Evolutionary conservation across 163 green algal genomes (phyloP).

Genomic region (Volvox carteri): DNA sequence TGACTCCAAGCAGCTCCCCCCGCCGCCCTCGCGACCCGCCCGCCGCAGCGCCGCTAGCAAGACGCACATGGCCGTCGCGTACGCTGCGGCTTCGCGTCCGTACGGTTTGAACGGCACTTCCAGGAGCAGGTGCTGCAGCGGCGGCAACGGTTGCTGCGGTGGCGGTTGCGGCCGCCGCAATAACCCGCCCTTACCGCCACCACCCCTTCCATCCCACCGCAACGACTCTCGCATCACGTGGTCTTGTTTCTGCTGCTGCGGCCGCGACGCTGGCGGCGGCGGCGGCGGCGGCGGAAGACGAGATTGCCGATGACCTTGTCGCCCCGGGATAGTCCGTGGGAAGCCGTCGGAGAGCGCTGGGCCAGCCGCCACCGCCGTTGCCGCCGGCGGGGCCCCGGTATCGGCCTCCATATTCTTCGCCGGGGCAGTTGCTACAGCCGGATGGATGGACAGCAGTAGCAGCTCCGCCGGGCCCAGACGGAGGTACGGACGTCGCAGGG

Average conservation of each 20-base stretch:
- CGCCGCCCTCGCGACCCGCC: background rate
- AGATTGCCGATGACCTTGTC: no score
- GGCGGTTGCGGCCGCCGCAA: no score
- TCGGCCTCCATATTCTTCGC: background rate
- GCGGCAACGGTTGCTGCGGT: background rate
- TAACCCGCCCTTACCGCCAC: no score
- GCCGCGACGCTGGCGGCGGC: background rate
- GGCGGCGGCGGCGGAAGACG: background rate
- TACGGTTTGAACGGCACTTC: conserved; percentile 40
- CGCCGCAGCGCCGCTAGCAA: conserved; percentile 33
- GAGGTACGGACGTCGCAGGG: background rate
- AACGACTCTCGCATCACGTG: background rate
- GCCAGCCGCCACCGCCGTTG: background rate
- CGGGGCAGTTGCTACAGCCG: background rate
- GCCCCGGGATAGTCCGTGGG: no score
- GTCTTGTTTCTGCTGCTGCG: background rate
- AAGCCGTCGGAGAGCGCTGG: no score
- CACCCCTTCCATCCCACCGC: no score
- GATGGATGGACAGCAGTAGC: conserved; percentile 50
- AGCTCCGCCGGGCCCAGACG: conserved; percentile 33
- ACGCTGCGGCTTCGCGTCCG: conserved; percentile 34
- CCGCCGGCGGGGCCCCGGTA: background rate
- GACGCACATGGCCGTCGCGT: conserved; percentile 17
- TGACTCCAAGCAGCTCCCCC: background rate
- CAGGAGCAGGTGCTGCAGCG: conserved; percentile 19